Conservation (phyloP, 1,284 basidiomycete species). For the Pholiota adiposa region DNA sequence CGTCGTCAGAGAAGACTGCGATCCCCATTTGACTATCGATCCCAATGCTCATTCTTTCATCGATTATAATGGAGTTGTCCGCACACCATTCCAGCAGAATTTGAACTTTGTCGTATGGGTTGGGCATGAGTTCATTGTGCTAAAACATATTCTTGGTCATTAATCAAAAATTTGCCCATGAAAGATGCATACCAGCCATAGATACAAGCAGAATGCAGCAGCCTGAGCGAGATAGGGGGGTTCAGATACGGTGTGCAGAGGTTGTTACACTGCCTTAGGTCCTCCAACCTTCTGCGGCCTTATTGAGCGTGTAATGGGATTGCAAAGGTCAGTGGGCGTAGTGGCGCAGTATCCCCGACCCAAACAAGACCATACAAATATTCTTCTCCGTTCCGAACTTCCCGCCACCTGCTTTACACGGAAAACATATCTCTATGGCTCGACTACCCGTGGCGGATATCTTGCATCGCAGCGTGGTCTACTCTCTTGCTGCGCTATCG, state of each 20-base stretch:
- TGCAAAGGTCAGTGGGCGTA: neutral
- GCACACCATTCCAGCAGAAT: conserved; percentile 51
- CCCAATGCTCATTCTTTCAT: conserved; percentile 45
- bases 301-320: neutral
- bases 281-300: too few species aligned
- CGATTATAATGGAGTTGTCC: conserved; percentile 47
- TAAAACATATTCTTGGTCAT: neutral
- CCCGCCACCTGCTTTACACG: neutral
- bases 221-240: too few species aligned
- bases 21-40: conserved; percentile 35
- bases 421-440: conserved; percentile 18
- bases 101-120: conserved; percentile 15
- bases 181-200: neutral
- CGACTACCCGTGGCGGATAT: conserved; percentile 39
- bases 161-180: neutral
- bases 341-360: neutral
- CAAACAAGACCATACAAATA: neutral
- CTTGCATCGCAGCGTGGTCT: conserved; percentile 42
- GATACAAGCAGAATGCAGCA: too few species aligned
- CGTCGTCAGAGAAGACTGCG: conserved; percentile 42
- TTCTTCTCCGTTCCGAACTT: neutral
- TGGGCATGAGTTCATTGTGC: neutral
- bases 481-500: conserved; percentile 40
- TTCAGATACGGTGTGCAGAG: neutral
- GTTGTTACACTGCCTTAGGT: neutral